phyloP scores from a whole-genome alignment of 352 stramenopile genomes.

The Globisporangium heterothallicum region DNA sequence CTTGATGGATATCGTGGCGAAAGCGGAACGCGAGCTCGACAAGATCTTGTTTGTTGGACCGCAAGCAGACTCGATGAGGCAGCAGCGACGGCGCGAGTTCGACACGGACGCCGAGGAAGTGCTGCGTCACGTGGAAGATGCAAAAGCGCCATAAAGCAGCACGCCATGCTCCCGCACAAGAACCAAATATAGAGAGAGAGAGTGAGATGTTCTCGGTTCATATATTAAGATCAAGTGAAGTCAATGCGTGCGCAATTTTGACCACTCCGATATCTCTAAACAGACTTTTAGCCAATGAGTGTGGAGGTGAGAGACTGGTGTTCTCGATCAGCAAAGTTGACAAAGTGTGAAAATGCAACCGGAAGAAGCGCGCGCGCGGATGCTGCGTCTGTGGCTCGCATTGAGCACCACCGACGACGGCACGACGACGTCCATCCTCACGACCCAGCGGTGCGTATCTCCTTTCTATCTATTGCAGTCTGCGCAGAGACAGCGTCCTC shows the following conservation, averaged over 20 bases:
- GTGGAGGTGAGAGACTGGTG: too few species aligned
- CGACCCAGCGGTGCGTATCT: constrained; percentile 35
- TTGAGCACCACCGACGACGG: constrained; percentile 10
- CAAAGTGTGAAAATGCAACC: constrained; percentile 30
- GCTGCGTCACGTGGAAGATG: constrained; percentile 3
- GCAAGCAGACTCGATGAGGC: constrained; percentile 33
- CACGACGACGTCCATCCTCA: constrained; percentile 37
- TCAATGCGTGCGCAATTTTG: too few species aligned
- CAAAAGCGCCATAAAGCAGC: too few species aligned
- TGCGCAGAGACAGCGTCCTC: too few species aligned
- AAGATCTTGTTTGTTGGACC: constrained; percentile 40
- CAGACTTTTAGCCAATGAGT: too few species aligned
- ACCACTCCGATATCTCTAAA: too few species aligned
- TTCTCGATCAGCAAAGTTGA: too few species aligned
- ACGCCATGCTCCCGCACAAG: background rate
- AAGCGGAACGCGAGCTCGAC: constrained; percentile 42
- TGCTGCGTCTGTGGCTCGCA: constrained; percentile 51
- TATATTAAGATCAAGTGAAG: too few species aligned
- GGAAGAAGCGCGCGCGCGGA: constrained; percentile 39
- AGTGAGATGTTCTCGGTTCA: too few species aligned
- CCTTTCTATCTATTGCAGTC: background rate
- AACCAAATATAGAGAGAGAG: background rate
- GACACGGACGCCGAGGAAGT: constrained; percentile 35
- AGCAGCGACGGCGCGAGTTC: constrained; percentile 31
- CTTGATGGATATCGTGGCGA: constrained; percentile 34